Conservation (phyloP, 2,329 filamentous ascomycete genomes). For the Phoma sp. region DNA sequence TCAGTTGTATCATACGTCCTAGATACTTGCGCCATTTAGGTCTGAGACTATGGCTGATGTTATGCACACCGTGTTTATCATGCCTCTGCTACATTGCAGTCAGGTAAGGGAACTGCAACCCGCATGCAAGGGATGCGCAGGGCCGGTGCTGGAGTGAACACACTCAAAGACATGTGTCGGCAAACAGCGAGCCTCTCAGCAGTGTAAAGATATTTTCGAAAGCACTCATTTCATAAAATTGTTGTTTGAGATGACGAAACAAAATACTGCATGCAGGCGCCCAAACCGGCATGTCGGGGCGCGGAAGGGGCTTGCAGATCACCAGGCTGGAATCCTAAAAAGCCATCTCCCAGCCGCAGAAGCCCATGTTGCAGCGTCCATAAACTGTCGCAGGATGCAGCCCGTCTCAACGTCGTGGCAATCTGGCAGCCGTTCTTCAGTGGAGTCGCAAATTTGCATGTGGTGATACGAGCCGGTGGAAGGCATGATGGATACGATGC, state of each 20-base stretch:
- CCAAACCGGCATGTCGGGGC: not conserved
- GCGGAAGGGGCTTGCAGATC: constrained; percentile 6
- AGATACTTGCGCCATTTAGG: not conserved
- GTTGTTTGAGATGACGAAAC: not conserved
- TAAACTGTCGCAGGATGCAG: not conserved
- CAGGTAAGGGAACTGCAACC: not conserved
- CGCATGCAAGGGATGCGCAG: not conserved
- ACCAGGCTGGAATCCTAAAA: not conserved
- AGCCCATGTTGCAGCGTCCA: not conserved
- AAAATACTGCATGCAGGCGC: not conserved
- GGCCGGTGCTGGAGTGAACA: not conserved
- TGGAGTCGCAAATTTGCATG: constrained; percentile 5
- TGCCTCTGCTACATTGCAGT: not conserved
- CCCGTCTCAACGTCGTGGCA: not conserved
- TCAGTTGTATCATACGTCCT: not conserved
- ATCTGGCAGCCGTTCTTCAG: constrained; percentile 4
- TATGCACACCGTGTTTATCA: not conserved
- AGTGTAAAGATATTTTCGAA: not conserved
- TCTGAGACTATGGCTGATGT: not conserved
- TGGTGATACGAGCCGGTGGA: not conserved
- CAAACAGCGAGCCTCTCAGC: not conserved
- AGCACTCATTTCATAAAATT: no score
- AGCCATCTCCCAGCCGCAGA: not conserved
- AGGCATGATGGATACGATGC: not conserved
- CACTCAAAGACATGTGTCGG: constrained; percentile 7